Evolutionary conservation across 768 basidiomycete species (phyloP), one percentile per base, ranked within the genome.

Genomic region (Russula brevipes): DNA sequence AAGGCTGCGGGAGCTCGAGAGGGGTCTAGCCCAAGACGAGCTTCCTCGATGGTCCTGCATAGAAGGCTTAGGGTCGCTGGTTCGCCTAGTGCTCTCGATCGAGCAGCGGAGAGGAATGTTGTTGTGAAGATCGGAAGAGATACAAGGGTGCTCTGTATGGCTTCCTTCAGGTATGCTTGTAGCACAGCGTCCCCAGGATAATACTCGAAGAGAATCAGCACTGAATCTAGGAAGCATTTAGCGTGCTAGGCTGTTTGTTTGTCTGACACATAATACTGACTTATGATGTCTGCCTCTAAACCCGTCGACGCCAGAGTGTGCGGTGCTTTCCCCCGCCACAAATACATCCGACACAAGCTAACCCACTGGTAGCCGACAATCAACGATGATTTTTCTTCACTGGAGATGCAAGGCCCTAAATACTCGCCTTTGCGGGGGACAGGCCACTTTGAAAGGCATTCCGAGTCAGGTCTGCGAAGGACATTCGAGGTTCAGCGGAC

Each of bases 391-490:
- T 14, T 5, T 54, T 2, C 11, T 57, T 41, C 36, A 41, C 24
- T 39, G 31, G 38, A 36, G 33, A n/a, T 57, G 3, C 51, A 10
- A 14, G 45, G 60, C 54, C 8, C 50, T 24, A 33, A 36, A 17
- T 50, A 72, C 80, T 70, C 68, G 88, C 89, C 78, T 88, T 88
- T 16, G 72, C 64, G 24, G 88, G 76, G 53, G 85, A 78, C 19
- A 89, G 73, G 7, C 89, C 88, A 69, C 80, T 83, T 68, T 89
- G 85, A 64, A 88, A 90, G 44, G 85, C 82, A 72, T 89, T 89
- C 61, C 86, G 78, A 16, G 89, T 88, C 50, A 91, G 74, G 60
- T 83, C 87, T 42, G 80, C 80, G 44, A 91, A 71, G 42, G 87
- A 87, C 88, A 90, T 89, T 35, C 5, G 33, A 16, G 36, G 7